Conservation (phyloP, 2,329 filamentous ascomycete genomes). For the Lecanicillium sp. region DNA sequence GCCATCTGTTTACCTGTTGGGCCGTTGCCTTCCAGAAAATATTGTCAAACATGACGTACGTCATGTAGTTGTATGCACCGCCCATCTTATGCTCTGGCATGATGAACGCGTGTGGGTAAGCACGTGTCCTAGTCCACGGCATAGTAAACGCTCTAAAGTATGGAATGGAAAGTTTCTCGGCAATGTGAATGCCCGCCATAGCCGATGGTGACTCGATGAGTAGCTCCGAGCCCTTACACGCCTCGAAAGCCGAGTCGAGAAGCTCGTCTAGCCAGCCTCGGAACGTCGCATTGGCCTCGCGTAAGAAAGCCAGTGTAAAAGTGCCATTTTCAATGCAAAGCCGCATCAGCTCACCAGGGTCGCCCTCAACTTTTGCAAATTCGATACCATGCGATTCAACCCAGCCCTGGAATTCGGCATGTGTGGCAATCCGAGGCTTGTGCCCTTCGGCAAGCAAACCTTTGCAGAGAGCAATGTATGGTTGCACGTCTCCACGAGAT, state of each 20-base stretch:
- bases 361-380: conserved; percentile 79
- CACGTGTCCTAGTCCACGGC: conserved; percentile 94
- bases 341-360: conserved; percentile 89
- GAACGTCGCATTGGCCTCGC: conserved; percentile 79
- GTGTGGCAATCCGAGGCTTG: conserved; percentile 78
- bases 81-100: conserved; percentile 91
- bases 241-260: conserved; percentile 69
- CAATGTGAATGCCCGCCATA: conserved; percentile 97
- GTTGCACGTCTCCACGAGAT: conserved; percentile 91
- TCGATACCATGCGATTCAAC: conserved; percentile 89
- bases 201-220: conserved; percentile 93
- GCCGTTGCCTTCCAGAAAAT: conserved; percentile 95
- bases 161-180: conserved; percentile 82
- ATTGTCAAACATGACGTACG: conserved; percentile 93
- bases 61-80: conserved; percentile 88
- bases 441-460: conserved; percentile 84
- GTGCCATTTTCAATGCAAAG: conserved; percentile 96
- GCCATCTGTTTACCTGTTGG: conserved; percentile 87
- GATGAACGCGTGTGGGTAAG: conserved; percentile 94
- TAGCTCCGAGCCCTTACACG: conserved; percentile 80
- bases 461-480: conserved; percentile 94
- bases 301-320: conserved; percentile 86
- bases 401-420: conserved; percentile 83
- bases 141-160: conserved; percentile 98
- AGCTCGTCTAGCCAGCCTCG: conserved; percentile 92